A percentile compares a stretch with the other conserved stretches of the same genome.
Evolutionary conservation across 2,329 filamentous ascomycete species (phyloP).

Genomic region (Beauveria brongniartii): DNA sequence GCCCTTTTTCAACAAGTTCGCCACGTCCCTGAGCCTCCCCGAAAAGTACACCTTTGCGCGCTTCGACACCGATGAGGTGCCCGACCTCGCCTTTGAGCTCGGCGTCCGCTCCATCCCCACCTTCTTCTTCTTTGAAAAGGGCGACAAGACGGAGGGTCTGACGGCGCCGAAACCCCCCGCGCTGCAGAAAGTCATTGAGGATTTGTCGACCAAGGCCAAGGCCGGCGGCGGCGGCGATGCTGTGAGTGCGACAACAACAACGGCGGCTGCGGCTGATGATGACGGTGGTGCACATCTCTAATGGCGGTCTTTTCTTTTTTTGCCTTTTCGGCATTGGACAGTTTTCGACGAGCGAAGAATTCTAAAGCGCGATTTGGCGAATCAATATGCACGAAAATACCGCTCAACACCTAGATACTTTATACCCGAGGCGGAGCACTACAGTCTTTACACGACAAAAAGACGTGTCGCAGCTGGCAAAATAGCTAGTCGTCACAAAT

Average conservation of each 20-base stretch:
- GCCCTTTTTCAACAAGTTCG: slow-evolving; percentile 43
- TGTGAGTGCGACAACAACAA: slow-evolving; percentile 8
- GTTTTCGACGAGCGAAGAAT: slow-evolving; percentile 19
- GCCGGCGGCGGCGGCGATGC: slow-evolving; percentile 8
- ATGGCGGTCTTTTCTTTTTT: not conserved
- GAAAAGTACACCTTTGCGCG: slow-evolving; percentile 46
- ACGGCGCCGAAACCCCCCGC: slow-evolving; percentile 29
- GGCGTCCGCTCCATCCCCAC: slow-evolving; percentile 49
- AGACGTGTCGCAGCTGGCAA: not conserved
- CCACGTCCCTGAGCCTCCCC: slow-evolving; percentile 27
- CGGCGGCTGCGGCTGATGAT: slow-evolving; percentile 10
- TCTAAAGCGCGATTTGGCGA: slow-evolving; percentile 11
- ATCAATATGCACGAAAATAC: not conserved
- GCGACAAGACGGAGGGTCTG: slow-evolving; percentile 37
- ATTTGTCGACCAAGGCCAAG: slow-evolving; percentile 20
- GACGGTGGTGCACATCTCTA: slow-evolving; percentile 10
- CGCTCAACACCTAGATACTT: not conserved
- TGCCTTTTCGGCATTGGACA: not conserved
- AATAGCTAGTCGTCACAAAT: not conserved
- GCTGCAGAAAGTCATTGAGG: slow-evolving; percentile 23
- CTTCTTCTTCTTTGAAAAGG: slow-evolving; percentile 52
- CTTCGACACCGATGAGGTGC: slow-evolving; percentile 49
- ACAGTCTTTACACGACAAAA: not conserved
- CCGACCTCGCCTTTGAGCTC: slow-evolving; percentile 41
- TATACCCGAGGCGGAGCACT: not conserved